Evolutionary conservation across 2,329 filamentous ascomycete species (phyloP).

Genomic region (Hypoxylon sp.): DNA sequence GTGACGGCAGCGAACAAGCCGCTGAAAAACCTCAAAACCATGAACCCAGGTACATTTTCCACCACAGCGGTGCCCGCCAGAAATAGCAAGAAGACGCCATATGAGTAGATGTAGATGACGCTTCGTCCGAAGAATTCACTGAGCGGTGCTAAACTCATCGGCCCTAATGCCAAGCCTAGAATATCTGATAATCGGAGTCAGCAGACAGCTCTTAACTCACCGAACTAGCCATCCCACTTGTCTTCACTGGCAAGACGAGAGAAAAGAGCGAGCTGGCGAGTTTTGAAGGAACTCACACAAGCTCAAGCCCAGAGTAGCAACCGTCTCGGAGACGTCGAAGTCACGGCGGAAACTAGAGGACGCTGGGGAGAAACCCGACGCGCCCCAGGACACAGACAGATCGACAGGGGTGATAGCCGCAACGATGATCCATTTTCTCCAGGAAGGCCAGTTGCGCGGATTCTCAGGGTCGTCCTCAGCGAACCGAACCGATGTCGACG

Average conservation of each 20-base stretch:
- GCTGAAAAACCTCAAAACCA: conserved; percentile 53
- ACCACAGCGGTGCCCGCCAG: conserved; percentile 54
- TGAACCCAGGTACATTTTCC: conserved; percentile 51
- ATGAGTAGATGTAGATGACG: conserved; percentile 53
- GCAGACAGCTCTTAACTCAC: too few species aligned
- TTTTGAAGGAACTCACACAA: conserved; percentile 41
- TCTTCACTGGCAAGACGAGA: neutral
- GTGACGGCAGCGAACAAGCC: conserved; percentile 54
- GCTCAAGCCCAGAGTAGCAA: conserved; percentile 54
- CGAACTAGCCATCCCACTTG: neutral
- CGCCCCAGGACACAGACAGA: conserved; percentile 52
- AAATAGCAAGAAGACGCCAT: conserved; percentile 52
- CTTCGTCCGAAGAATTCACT: conserved; percentile 53
- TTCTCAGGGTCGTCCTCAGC: conserved; percentile 36
- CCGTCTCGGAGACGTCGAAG: conserved; percentile 50
- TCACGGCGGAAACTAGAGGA: conserved; percentile 51
- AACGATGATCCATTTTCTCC: conserved; percentile 47
- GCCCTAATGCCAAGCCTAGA: conserved; percentile 52
- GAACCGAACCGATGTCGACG: conserved; percentile 19
- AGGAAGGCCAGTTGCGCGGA: conserved; percentile 46
- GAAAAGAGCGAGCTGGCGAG: neutral
- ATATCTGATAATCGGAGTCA: conserved; percentile 41
- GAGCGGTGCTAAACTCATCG: conserved; percentile 47
- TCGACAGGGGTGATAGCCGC: conserved; percentile 44
- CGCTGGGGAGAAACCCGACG: conserved; percentile 56